phyloP scores from a whole-genome alignment of 768 basidiomycete species.

The Phaeolepiota aurea region DNA sequence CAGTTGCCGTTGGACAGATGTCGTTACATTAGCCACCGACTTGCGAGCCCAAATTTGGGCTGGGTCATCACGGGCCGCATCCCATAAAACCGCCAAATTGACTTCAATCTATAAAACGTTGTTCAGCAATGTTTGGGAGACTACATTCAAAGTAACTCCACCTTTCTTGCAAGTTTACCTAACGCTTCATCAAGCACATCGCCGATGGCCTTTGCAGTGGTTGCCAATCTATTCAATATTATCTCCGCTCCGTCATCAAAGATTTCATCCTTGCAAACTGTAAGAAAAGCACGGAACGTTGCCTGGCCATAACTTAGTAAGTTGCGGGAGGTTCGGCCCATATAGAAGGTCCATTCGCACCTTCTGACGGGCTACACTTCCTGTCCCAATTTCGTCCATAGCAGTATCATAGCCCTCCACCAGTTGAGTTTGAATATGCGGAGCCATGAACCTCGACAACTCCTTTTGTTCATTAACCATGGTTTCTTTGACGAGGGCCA shows the following conservation, averaged over 20 bases:
- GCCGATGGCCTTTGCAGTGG: constrained; percentile 42
- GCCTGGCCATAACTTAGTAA: constrained; percentile 20
- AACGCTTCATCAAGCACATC: constrained; percentile 37
- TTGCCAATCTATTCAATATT: constrained; percentile 35
- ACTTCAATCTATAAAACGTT: constrained; percentile 21
- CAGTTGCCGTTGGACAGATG: constrained; percentile 32
- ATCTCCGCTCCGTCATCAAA: constrained; percentile 46
- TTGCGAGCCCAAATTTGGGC: constrained; percentile 30
- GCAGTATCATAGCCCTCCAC: constrained; percentile 44
- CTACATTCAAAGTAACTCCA: constrained; percentile 12
- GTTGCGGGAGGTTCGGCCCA: not conserved
- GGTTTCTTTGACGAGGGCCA: constrained; percentile 40
- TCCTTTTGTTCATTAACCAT: constrained; percentile 51
- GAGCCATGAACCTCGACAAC: constrained; percentile 46
- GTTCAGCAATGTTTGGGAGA: not conserved
- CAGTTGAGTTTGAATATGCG: constrained; percentile 45
- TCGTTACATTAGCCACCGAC: constrained; percentile 28
- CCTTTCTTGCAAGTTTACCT: constrained; percentile 47
- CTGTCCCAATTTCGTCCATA: constrained; percentile 44
- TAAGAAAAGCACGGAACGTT: constrained; percentile 38
- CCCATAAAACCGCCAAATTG: constrained; percentile 53
- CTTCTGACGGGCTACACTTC: constrained; percentile 56
- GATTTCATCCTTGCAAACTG: constrained; percentile 34
- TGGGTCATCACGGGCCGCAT: constrained; percentile 40
- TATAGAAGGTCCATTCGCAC: constrained; percentile 16